Base-by-base conservation (phyloP, 139 green algal genomes). In the Chloropicon primus region DNA sequence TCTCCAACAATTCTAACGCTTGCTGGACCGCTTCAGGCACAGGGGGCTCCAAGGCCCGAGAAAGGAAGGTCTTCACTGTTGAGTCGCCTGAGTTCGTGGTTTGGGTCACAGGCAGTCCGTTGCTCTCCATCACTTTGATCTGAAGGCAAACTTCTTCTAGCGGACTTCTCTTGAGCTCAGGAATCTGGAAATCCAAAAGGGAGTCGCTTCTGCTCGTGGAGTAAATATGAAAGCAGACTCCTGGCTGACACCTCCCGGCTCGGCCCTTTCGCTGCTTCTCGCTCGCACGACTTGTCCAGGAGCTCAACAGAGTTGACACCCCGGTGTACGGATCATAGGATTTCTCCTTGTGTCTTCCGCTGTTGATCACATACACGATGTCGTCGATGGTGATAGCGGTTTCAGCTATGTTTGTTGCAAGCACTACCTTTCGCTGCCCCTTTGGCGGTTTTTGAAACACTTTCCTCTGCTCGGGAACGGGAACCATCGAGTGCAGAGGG, bases 321-420 rank as follows among this genome's bases (percentile, higher is more conserved):
- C 80, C 86, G 0, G 86, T 93, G 82, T 91, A 92, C 3, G 91
- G 84, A 79, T 96, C 91, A 75, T 90, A 96, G 72, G 84, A 89
- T 82, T 94, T 94, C 84, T 96, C 91, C 81, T 94, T 94, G 21
- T 88, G 24, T 26, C 88, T 79, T 2, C 91, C 91, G 25, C 29
- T 82, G 81, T 96, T 90, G 54, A 96, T 84, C 1, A 96, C 91
- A 28, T 82, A 91, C n/a, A 90, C 86, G 23, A 96, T 82, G 78
- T 96, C 91, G 54, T 96, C 91, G 72, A 96, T 96, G 0, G 91
- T 96, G 54, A 96, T 83, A 21, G 89, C 86, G 0, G 88, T 93
- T 81, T 94, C 90, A 1, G 88, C 91, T 26, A 96, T 93, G 81
- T 96, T 96, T 41, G 91, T 96, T n/a, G 90, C 78, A 24, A 94